phyloP scores from a whole-genome alignment of 176 grass and related monocot genomes.

The Elaeis guineensis region DNA sequence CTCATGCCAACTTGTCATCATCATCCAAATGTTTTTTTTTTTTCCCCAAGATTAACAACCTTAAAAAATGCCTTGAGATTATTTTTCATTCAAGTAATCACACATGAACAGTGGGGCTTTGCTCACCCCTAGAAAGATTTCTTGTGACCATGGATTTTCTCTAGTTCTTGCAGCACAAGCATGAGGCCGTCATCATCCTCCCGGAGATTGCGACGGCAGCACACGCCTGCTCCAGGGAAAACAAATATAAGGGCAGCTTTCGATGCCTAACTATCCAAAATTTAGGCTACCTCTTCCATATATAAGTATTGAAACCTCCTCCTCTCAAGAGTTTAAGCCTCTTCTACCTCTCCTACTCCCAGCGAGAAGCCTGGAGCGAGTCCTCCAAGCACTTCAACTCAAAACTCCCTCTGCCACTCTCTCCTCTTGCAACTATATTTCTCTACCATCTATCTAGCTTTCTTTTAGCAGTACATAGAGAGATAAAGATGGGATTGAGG shows the following conservation, averaged over 20 bases:
- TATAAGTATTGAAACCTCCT: slow-evolving; percentile 15
- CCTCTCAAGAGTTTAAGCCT: slow-evolving; percentile 17
- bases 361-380: neutral
- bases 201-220: slow-evolving; percentile 9
- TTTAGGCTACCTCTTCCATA: slow-evolving; percentile 3
- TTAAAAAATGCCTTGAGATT: neutral
- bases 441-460: neutral
- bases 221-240: neutral
- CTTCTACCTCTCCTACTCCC: neutral
- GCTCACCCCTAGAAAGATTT: neutral
- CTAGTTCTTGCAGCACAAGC: slow-evolving; percentile 3
- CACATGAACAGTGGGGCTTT: too few relatives aligned
- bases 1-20: slow-evolving; percentile 23
- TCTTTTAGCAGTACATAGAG: neutral
- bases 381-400: neutral
- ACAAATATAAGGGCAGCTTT: neutral
- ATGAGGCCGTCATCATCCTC: neutral
- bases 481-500: slow-evolving; percentile 38
- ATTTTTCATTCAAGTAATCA: neutral
- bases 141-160: slow-evolving; percentile 2
- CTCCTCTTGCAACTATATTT: neutral
- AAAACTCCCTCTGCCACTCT: too few relatives aligned
- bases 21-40: neutral
- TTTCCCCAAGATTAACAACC: neutral
- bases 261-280: neutral